Evolutionary conservation across 2,329 filamentous ascomycete genomes (phyloP).

Genomic region (Juglanconis juglandina): DNA sequence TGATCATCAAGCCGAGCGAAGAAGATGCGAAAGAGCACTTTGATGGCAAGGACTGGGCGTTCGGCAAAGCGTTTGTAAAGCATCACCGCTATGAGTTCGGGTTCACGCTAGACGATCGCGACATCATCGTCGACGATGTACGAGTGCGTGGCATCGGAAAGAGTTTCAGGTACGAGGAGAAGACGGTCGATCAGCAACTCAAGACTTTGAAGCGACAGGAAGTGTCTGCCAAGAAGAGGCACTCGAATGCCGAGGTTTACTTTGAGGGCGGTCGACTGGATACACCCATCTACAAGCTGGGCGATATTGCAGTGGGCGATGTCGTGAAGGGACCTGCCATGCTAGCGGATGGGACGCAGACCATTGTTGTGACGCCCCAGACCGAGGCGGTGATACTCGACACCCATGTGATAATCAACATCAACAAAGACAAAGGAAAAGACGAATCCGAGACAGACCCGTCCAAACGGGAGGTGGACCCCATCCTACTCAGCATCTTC

Average conservation of each 20-base stretch:
- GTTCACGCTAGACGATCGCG: conserved; percentile 78
- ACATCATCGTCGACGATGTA: conserved; percentile 88
- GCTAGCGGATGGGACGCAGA: conserved; percentile 84
- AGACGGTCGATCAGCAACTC: conserved; percentile 81
- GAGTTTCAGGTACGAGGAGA: conserved; percentile 74
- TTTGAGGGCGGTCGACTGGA: conserved; percentile 77
- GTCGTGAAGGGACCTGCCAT: conserved; percentile 77
- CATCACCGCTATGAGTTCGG: conserved; percentile 93
- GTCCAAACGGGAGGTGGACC: conserved; percentile 56
- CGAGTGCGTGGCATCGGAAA: conserved; percentile 85
- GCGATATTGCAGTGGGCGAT: conserved; percentile 69
- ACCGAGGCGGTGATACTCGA: conserved; percentile 74
- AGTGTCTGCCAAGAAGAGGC: conserved; percentile 55
- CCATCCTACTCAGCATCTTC: conserved; percentile 75
- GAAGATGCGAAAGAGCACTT: conserved; percentile 59
- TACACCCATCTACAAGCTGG: conserved; percentile 80
- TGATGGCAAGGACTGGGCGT: conserved; percentile 70
- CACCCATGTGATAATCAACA: conserved; percentile 86
- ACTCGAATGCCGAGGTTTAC: conserved; percentile 69
- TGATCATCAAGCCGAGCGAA: conserved; percentile 72
- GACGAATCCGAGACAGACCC: conserved; percentile 23
- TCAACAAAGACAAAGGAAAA: conserved; percentile 53
- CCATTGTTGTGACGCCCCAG: conserved; percentile 81
- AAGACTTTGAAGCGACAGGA: conserved; percentile 62
- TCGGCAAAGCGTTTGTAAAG: conserved; percentile 77